Percentiles rank a stretch among this genome's conserved stretches.
These are phyloP conservation scores for Celoporthe dispersa DNA, from an alignment of 2,329 filamentous ascomycete genomes.

Conservation along the genomic window DNA sequence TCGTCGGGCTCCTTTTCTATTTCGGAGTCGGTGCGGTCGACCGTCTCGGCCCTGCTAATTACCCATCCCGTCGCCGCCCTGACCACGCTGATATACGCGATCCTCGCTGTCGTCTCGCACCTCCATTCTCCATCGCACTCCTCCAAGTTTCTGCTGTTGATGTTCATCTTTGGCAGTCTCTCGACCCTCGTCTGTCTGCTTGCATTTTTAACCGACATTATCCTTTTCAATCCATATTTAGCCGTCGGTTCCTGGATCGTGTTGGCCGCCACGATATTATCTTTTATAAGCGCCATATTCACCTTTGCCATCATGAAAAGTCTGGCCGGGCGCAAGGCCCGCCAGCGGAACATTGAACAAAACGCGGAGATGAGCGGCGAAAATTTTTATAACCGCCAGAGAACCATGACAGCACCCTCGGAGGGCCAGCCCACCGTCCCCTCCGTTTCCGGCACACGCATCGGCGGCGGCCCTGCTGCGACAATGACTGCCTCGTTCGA, in stretches of 20 bases:
- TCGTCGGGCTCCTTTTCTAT: constrained; percentile 63
- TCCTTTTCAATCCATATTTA: constrained; percentile 92
- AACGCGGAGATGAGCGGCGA: constrained; percentile 98
- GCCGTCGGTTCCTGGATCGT: constrained; percentile 95
- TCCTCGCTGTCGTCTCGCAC: constrained; percentile 79
- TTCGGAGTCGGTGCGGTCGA: constrained; percentile 43
- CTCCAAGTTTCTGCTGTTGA: constrained; percentile 79
- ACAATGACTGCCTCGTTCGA: constrained; percentile 62
- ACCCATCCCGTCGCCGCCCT: constrained; percentile 91
- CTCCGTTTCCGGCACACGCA: constrained; percentile 55
- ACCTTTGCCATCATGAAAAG: constrained; percentile 95
- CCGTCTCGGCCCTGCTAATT: too few relatives aligned
- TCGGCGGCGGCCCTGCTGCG: constrained; percentile 52
- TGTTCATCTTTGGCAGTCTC: constrained; percentile 86
- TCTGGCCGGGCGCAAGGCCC: constrained; percentile 87
- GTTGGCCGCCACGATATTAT: constrained; percentile 83
- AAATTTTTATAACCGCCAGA: constrained; percentile 78
- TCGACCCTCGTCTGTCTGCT: constrained; percentile 83
- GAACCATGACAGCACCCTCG: constrained; percentile 49
- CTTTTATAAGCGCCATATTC: constrained; percentile 79
- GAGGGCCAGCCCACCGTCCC: constrained; percentile 63
- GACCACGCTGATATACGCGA: constrained; percentile 82
- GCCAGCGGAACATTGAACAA: constrained; percentile 87
- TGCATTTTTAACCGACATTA: constrained; percentile 89
- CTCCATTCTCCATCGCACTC: constrained; percentile 89